Evolutionary conservation across 345 rosid genomes (phyloP).

Genomic region (Euphorbia lathyris): DNA sequence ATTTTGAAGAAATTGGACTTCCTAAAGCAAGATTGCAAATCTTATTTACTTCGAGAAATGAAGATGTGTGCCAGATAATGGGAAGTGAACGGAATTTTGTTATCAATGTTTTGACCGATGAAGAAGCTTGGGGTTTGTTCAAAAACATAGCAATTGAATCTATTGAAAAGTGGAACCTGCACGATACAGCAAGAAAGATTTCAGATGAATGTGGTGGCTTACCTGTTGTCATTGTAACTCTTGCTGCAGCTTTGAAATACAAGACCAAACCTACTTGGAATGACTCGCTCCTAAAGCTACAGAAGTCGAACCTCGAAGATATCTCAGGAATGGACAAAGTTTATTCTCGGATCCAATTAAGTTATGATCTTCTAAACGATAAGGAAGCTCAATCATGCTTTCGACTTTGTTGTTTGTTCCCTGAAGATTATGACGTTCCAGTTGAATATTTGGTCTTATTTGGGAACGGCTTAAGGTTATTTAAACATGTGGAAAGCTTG

Average conservation of each 20-base stretch:
- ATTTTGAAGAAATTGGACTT: neutral
- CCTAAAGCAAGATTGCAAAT: neutral
- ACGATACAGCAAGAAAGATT: neutral
- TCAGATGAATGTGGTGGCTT: conserved; percentile 11
- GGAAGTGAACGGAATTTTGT: neutral
- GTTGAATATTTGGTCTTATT: conserved; percentile 7
- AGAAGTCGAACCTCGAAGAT: neutral
- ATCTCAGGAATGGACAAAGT: neutral
- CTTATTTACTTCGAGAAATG: neutral
- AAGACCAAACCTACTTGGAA: neutral
- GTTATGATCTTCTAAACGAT: neutral
- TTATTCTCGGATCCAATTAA: neutral
- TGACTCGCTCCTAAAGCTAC: neutral
- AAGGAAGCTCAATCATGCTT: conserved; percentile 6
- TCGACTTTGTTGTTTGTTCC: conserved; percentile 13
- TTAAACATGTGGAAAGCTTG: neutral
- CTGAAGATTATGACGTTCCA: conserved; percentile 11
- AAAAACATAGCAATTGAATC: neutral
- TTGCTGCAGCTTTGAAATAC: conserved; percentile 6
- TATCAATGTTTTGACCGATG: neutral
- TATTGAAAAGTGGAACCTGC: neutral
- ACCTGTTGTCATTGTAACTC: conserved; percentile 10
- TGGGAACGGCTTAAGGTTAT: conserved; percentile 9
- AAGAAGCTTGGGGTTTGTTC: conserved; percentile 4
- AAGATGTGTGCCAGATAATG: neutral